These are phyloP conservation scores for Emericellopsis terricola DNA, from an alignment of 495 filamentous ascomycete species.

Conservation along the genomic window DNA sequence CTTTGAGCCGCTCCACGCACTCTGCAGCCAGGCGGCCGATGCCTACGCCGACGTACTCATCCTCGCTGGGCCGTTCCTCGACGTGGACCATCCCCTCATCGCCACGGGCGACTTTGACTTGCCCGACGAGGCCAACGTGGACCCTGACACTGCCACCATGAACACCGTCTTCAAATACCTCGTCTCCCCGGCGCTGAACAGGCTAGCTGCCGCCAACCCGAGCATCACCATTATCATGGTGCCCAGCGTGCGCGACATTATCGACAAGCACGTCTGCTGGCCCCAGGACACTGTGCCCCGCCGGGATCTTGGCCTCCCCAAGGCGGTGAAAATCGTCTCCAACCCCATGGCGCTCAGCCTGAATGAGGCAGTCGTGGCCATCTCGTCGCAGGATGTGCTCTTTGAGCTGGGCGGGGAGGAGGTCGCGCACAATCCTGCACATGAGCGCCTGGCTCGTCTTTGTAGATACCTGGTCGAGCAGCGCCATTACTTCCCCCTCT, in stretches of 20 bases:
- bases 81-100: constrained; percentile 79
- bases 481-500: constrained; percentile 76
- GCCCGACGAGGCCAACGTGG: constrained; percentile 45
- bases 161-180: constrained; percentile 66
- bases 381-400: constrained; percentile 70
- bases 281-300: constrained; percentile 67
- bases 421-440: constrained; percentile 21
- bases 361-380: constrained; percentile 66
- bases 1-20: constrained; percentile 67
- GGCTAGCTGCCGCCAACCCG: constrained; percentile 48
- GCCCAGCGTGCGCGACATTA: constrained; percentile 70
- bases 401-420: constrained; percentile 67
- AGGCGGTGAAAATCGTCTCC: constrained; percentile 55
- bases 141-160: constrained; percentile 63
- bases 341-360: constrained; percentile 75
- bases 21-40: constrained; percentile 61
- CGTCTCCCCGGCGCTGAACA: constrained; percentile 47
- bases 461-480: constrained; percentile 68
- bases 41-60: constrained; percentile 64
- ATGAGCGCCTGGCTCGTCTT: constrained; percentile 42
- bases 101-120: constrained; percentile 81
- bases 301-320: constrained; percentile 54
- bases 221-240: constrained; percentile 65
- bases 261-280: constrained; percentile 72
- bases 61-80: constrained; percentile 74